phyloP scores from a whole-genome alignment of 768 basidiomycete genomes.

The Candolleomyces eurysporus region DNA sequence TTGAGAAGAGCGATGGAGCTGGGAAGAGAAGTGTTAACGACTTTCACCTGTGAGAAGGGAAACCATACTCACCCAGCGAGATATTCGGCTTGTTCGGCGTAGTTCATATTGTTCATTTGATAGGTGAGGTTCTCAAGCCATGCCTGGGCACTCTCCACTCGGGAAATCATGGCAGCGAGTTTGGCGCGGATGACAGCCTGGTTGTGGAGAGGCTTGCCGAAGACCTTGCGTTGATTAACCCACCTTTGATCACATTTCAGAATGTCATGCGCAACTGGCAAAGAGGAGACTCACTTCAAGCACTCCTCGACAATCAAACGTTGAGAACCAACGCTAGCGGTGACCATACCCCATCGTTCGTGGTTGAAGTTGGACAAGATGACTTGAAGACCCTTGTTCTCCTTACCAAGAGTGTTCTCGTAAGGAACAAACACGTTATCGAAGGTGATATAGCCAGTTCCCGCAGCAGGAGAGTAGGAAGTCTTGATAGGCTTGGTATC shows the following conservation, averaged over 20 bases:
- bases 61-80: constrained; percentile 60
- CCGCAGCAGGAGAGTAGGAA: constrained; percentile 72
- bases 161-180: constrained; percentile 82
- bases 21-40: constrained; percentile 6
- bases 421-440: constrained; percentile 84
- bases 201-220: constrained; percentile 81
- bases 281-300: constrained; percentile 45
- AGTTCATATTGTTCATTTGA: constrained; percentile 86
- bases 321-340: constrained; percentile 51
- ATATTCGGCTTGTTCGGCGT: constrained; percentile 69
- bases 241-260: constrained; percentile 43
- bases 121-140: constrained; percentile 87
- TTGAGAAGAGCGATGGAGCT: constrained; percentile 81
- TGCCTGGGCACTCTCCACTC: constrained; percentile 76
- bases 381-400: constrained; percentile 40
- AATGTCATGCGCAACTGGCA: background rate
- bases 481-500: constrained; percentile 84
- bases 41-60: background rate
- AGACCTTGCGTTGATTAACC: constrained; percentile 81
- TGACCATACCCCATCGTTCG: constrained; percentile 79
- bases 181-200: constrained; percentile 88
- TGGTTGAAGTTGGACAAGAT: constrained; percentile 81
- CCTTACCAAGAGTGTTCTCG: constrained; percentile 70
- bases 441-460: constrained; percentile 80
- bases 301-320: constrained; percentile 73